Evolutionary conservation across 208 protist species (phyloP).

Genomic region (Trypanosoma congolense): DNA sequence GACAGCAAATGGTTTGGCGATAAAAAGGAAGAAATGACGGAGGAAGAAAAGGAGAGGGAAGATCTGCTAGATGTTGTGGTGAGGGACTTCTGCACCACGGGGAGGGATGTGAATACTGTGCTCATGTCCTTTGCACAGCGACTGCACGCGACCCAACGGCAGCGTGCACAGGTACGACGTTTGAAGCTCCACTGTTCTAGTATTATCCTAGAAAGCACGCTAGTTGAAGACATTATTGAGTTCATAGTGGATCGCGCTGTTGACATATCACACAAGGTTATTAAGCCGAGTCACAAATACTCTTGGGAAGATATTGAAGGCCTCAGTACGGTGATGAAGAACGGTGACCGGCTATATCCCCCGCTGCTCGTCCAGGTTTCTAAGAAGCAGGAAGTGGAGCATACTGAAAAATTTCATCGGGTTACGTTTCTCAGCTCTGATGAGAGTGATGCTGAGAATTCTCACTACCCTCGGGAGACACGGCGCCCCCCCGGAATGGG

Average conservation of each 20-base stretch:
- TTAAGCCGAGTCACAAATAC: slow-evolving; percentile 28
- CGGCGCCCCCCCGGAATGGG: slow-evolving; percentile 18
- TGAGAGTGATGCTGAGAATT: slow-evolving; percentile 77
- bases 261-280: slow-evolving; percentile 54
- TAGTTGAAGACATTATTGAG: slow-evolving; percentile 72
- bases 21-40: background rate
- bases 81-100: slow-evolving; percentile 55
- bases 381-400: slow-evolving; percentile 6
- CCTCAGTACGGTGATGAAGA: slow-evolving; percentile 48
- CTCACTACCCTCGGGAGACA: slow-evolving; percentile 61
- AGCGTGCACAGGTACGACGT: slow-evolving; percentile 60
- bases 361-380: slow-evolving; percentile 40
- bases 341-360: slow-evolving; percentile 58
- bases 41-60: slow-evolving; percentile 28
- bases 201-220: slow-evolving; percentile 60
- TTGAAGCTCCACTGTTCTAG: slow-evolving; percentile 74
- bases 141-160: slow-evolving; percentile 45
- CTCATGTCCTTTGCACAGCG: slow-evolving; percentile 59
- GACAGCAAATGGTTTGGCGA: slow-evolving; percentile 2
- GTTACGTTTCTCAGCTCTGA: slow-evolving; percentile 83
- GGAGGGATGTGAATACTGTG: slow-evolving; percentile 48
- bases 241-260: slow-evolving; percentile 82
- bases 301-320: slow-evolving; percentile 82
- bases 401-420: slow-evolving; percentile 38
- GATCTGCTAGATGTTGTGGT: slow-evolving; percentile 49